Conservation (phyloP, 768 basidiomycete genomes). For the Tylopilus sp. region DNA sequence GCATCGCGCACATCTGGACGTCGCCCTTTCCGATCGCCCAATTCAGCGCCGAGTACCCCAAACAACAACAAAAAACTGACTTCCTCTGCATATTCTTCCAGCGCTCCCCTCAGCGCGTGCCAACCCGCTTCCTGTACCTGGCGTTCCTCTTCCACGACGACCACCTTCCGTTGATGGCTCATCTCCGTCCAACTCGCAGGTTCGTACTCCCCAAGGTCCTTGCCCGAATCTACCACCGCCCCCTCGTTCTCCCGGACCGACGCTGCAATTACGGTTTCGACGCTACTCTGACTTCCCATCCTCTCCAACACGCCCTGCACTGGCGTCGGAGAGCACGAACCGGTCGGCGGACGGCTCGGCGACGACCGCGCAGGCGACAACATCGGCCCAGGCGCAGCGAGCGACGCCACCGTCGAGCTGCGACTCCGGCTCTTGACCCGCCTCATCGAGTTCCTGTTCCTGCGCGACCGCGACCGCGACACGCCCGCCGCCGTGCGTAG, state of each 20-base stretch:
- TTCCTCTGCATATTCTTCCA: slow-evolving; percentile 63
- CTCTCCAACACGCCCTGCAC: slow-evolving; percentile 30
- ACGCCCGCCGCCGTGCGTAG: slow-evolving; percentile 3
- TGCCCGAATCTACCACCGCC: slow-evolving; percentile 17
- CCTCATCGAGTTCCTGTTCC: slow-evolving; percentile 21
- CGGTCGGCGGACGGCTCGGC: background rate
- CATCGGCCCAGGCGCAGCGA: slow-evolving; percentile 38
- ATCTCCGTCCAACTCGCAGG: slow-evolving; percentile 27
- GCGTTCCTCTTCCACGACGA: slow-evolving; percentile 46
- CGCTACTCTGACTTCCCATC: slow-evolving; percentile 61
- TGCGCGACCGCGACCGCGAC: slow-evolving; percentile 28
- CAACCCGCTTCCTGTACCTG: slow-evolving; percentile 53
- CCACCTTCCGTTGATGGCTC: slow-evolving; percentile 17
- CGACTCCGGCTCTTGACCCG: slow-evolving; percentile 45
- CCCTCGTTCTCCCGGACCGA: slow-evolving; percentile 41
- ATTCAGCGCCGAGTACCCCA: background rate
- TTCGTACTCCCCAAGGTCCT: slow-evolving; percentile 21
- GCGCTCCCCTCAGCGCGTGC: slow-evolving; percentile 47
- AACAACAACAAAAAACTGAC: slow-evolving; percentile 31
- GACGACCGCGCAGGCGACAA: slow-evolving; percentile 17
- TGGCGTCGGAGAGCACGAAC: slow-evolving; percentile 16
- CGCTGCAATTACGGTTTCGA: slow-evolving; percentile 65
- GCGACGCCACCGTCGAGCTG: slow-evolving; percentile 65
- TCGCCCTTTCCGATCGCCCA: slow-evolving; percentile 53
- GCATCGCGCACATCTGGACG: slow-evolving; percentile 75